Conservation (phyloP, 352 stramenopile species). For the Globisporangium heterothallicum region DNA sequence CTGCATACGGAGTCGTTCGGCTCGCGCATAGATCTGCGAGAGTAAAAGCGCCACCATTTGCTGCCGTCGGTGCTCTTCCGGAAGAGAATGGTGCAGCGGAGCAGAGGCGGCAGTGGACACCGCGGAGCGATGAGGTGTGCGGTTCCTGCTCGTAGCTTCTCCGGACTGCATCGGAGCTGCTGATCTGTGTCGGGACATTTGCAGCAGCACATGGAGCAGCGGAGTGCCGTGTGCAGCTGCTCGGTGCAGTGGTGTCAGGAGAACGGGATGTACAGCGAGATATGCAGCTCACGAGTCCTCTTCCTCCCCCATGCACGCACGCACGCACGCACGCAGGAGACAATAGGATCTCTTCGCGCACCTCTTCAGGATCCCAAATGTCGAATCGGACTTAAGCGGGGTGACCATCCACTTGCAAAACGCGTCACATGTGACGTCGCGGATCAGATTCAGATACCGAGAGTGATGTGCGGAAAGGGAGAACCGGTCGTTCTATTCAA, state of each 20-base stretch:
- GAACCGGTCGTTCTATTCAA: no score
- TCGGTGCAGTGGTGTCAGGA: no score
- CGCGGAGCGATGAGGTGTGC: background rate
- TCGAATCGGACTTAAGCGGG: background rate
- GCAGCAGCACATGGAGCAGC: no score
- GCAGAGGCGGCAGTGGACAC: background rate
- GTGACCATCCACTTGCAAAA: no score
- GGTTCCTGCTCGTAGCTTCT: background rate
- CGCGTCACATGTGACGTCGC: no score
- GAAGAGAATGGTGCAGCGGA: background rate
- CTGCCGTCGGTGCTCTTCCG: conserved; percentile 1
- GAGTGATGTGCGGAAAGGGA: no score
- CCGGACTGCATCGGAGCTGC: background rate
- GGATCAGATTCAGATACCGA: no score
- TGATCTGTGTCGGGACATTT: background rate
- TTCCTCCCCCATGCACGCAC: no score
- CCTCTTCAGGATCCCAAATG: background rate
- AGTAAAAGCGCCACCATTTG: conserved; percentile 24
- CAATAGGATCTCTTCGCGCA: background rate
- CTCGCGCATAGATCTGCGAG: conserved; percentile 37
- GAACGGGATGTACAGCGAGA: no score
- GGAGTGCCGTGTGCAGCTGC: no score
- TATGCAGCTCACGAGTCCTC: no score
- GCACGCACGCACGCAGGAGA: background rate
- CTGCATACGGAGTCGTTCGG: conserved; percentile 17